These are phyloP conservation scores for Anisodus tanguticus DNA, from an alignment of 257 asterid species.

Conservation along the genomic window DNA sequence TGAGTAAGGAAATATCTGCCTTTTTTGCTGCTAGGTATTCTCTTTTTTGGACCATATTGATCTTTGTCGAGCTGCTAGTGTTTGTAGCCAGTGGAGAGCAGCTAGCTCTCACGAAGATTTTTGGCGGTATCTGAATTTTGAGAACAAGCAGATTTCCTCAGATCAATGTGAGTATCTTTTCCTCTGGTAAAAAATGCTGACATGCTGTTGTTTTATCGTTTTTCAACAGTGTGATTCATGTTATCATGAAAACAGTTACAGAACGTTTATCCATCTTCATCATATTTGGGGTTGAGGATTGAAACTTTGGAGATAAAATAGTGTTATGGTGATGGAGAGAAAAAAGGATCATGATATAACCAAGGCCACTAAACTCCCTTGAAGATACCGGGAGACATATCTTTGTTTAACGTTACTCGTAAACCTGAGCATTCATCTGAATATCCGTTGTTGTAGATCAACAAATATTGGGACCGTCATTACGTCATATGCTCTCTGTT, in stretches of 20 bases:
- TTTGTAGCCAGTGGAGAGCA: conserved; percentile 95
- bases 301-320: not conserved
- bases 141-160: conserved; percentile 64
- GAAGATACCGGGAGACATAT: not conserved
- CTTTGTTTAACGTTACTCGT: not conserved
- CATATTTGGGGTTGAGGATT: not conserved
- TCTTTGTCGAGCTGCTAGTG: conserved; percentile 93
- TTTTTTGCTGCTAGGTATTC: conserved; percentile 61
- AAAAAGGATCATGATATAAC: not conserved
- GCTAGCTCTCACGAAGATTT: conserved; percentile 98
- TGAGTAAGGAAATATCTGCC: not conserved
- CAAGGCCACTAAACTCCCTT: not conserved
- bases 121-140: conserved; percentile 91
- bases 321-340: not conserved
- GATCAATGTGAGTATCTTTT: conserved; percentile 73
- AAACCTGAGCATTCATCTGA: not conserved
- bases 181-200: not conserved
- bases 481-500: not conserved
- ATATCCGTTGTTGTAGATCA: not conserved
- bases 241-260: not conserved
- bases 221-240: not conserved
- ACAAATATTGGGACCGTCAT: not conserved
- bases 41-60: conserved; percentile 84
- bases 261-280: not conserved
- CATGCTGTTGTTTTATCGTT: conserved; percentile 22